Evolutionary conservation across 2,329 filamentous ascomycete genomes (phyloP), one percentile per base, ranked within the genome.

Genomic region (Aureobasidium pullulans): DNA sequence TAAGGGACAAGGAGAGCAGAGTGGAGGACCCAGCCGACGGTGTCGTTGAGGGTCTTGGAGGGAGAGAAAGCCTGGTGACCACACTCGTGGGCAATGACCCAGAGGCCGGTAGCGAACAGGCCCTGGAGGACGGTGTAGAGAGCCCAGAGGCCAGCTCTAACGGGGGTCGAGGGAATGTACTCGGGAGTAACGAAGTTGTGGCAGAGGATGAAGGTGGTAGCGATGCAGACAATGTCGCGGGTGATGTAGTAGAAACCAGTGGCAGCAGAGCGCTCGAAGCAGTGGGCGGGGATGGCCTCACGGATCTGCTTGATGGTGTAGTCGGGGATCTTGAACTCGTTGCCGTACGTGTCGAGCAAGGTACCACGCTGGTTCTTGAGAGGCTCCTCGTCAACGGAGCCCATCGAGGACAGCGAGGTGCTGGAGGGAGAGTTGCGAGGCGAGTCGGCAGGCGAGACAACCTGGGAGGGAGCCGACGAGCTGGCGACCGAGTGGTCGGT

Each of bases 301-400:
- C 90, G 87, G 72, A 99, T 93, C 72, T 99, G 84, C 81, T 96
- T 96, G 82, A 99, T 96, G 72, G 91, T 96, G 80, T 88, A 99
- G 77, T 97, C 87, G 66, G 94, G 94, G 60, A 96, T 82, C 75
- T 90, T 81, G 79, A 99, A 99, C 70, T 91, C 83, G 76, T 97
- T 96, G 76, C 94, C 94, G 73, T 96, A 94, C 11, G 90, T 93
- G 77, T 99, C 92, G 64, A 94, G 70, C 66, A 99, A 83, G 73
- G 86, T 84, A 68, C 83, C 84, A 66, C 82, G 85, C 66, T 72
- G 64, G 65, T 77, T 74, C 66, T 77, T 77, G 64, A 72, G 71
- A 34, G 71, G 70, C 66, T 81, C 79, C 59, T 81, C 83, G 46
- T 83, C 79, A 59, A 84, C 81, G 10, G 89, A 92, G 60, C 84